These are phyloP conservation scores for Eurotiales sp. DNA, from an alignment of 2,329 filamentous ascomycete genomes.

Conservation along the genomic window DNA sequence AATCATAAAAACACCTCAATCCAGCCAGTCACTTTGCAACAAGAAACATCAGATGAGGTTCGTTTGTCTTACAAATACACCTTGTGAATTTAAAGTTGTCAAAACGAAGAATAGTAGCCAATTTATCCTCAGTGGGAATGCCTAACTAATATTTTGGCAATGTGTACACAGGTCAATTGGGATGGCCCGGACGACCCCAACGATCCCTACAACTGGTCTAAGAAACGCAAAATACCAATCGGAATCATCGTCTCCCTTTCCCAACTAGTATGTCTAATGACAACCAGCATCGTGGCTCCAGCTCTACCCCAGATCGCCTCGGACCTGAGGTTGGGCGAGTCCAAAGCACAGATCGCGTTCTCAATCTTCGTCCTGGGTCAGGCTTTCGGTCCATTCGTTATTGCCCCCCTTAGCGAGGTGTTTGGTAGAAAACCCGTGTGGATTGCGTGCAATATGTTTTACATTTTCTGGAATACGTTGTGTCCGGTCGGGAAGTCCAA, in stretches of 20 bases:
- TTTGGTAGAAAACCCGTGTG: constrained; percentile 60
- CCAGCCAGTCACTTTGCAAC: neutral
- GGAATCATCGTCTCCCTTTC: constrained; percentile 48
- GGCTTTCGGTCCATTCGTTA: constrained; percentile 55
- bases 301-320: constrained; percentile 38
- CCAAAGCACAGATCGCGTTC: constrained; percentile 52
- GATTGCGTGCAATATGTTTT: constrained; percentile 55
- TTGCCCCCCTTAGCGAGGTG: constrained; percentile 60
- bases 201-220: constrained; percentile 60
- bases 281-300: constrained; percentile 42
- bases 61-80: neutral
- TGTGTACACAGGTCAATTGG: constrained; percentile 37
- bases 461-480: constrained; percentile 59
- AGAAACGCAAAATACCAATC: constrained; percentile 45
- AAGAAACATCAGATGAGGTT: neutral
- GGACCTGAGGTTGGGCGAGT: constrained; percentile 45
- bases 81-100: too few relatives aligned
- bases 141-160: too few relatives aligned
- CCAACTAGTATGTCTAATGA: constrained; percentile 20
- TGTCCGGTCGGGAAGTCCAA: constrained; percentile 59
- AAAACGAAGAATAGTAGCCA: too few relatives aligned
- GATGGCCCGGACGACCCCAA: constrained; percentile 55
- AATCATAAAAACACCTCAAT: neutral
- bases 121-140: too few relatives aligned
- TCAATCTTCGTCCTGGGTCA: constrained; percentile 62